phyloP scores from a whole-genome alignment of 441 rosid genomes.

The Brassica hybrid region DNA sequence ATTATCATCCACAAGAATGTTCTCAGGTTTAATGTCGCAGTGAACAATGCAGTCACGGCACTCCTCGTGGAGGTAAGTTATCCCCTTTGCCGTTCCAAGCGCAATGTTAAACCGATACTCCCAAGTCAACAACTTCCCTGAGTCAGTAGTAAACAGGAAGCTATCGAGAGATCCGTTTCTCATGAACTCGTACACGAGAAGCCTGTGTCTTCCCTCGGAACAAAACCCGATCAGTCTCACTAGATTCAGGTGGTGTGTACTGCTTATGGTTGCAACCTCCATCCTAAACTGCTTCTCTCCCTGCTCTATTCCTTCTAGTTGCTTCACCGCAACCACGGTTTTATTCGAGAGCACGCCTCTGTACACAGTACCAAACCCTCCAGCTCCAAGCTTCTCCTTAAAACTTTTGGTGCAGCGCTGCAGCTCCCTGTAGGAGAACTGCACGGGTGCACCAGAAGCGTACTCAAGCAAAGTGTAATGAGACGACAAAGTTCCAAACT shows the following conservation, averaged over 20 bases:
- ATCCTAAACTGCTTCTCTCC: slow-evolving; percentile 80
- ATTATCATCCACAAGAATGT: slow-evolving; percentile 66
- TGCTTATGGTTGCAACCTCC: slow-evolving; percentile 75
- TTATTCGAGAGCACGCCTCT: slow-evolving; percentile 64
- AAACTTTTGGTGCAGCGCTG: slow-evolving; percentile 63
- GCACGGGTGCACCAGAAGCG: slow-evolving; percentile 76
- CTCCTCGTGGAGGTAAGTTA: slow-evolving; percentile 71
- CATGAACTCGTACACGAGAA: slow-evolving; percentile 79
- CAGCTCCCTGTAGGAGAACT: slow-evolving; percentile 66
- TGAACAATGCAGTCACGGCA: slow-evolving; percentile 84
- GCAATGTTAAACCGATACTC: slow-evolving; percentile 64
- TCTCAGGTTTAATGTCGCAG: slow-evolving; percentile 80
- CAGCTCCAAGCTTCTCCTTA: slow-evolving; percentile 68
- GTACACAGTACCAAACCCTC: slow-evolving; percentile 80
- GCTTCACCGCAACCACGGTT: slow-evolving; percentile 67
- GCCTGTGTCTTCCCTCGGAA: slow-evolving; percentile 59
- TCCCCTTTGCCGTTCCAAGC: slow-evolving; percentile 70
- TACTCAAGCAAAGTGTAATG: slow-evolving; percentile 77
- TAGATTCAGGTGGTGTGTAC: slow-evolving; percentile 73
- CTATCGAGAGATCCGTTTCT: slow-evolving; percentile 62
- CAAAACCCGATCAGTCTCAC: slow-evolving; percentile 72
- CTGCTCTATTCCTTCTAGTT: slow-evolving; percentile 67
- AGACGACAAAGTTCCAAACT: slow-evolving; percentile 58
- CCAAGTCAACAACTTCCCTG: slow-evolving; percentile 54
- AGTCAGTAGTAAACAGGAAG: slow-evolving; percentile 48